Base-by-base conservation (phyloP, 257 asterid genomes). In the Verbena officinalis region DNA sequence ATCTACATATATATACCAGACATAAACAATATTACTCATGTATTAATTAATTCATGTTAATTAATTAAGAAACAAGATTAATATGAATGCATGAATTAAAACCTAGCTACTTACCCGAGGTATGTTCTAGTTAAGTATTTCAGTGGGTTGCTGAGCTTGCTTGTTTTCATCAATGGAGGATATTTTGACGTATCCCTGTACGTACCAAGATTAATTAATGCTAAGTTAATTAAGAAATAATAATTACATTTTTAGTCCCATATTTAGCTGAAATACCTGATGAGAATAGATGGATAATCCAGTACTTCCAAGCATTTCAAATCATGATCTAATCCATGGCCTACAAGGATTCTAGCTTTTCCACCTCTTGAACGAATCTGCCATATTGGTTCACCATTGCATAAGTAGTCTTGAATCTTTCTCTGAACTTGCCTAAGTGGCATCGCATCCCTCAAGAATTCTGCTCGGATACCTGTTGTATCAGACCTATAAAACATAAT, bases 71-170 rank as follows among this genome's bases (percentile, higher is more conserved):
- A 27, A 51, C 21, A 5, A 50, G 50, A 46, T n/a, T 27, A 19
- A n/a, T n/a, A n/a, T n/a, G n/a, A n/a, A n/a, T n/a, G n/a, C n/a
- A n/a, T n/a, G n/a, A n/a, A n/a, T 34, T 10, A 31, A 46, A 22
- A 50, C 31, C 58, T 68, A 71, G 71, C n/a, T 57, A 74, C 78
- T 73, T 72, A 86, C 94, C 96, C 98, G 1, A 91, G 91, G 79
- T 88, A 86, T 57, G 91, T 80, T 68, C 78, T 86, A 22, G 94
- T 88, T 59, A 86, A 67, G 66, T 91, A 88, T 69, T 84, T 88
- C 62, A 88, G 81, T 9, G 98, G 83, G 91, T 91, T 91, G 86
- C 96, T 83, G 69, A 91, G 96, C 88, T 88, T 91, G 93, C 95
- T 88, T 36, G 98, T 82, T 68, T 86, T 91, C 94, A 88, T 88